Conservation (phyloP, 2,329 filamentous ascomycete species). For the Aspergillus neotritici region DNA sequence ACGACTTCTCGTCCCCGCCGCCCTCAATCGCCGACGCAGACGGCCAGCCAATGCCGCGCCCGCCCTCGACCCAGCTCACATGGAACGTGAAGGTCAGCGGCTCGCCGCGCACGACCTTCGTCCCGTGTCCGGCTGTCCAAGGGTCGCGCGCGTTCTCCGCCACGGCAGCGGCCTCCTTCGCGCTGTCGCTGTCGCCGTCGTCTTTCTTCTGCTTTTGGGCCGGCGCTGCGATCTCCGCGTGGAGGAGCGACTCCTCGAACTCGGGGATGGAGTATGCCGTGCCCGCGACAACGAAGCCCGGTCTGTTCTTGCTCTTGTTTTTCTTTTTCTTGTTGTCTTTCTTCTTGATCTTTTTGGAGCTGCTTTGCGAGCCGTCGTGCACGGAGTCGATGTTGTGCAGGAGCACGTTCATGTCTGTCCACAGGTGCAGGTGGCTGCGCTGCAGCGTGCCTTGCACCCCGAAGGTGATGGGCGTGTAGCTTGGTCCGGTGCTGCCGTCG, state of each 20-base stretch:
- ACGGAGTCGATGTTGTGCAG: slow-evolving; percentile 53
- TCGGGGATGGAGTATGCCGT: slow-evolving; percentile 80
- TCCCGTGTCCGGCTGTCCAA: slow-evolving; percentile 46
- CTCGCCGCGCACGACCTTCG: slow-evolving; percentile 79
- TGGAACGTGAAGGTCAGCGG: slow-evolving; percentile 71
- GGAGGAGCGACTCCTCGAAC: slow-evolving; percentile 46
- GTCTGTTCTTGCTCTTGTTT: slow-evolving; percentile 28
- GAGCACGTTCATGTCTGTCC: slow-evolving; percentile 82
- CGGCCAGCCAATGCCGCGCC: slow-evolving; percentile 33
- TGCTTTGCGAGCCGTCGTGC: too few relatives aligned
- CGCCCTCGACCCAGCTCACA: slow-evolving; percentile 63
- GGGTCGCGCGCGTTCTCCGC: slow-evolving; percentile 41
- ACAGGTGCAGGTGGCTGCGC: slow-evolving; percentile 81
- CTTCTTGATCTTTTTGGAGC: slow-evolving; percentile 11
- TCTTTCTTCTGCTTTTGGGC: slow-evolving; percentile 1
- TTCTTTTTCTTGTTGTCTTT: slow-evolving; percentile 53
- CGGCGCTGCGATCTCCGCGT: slow-evolving; percentile 3
- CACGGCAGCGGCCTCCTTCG: slow-evolving; percentile 42
- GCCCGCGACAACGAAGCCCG: slow-evolving; percentile 78
- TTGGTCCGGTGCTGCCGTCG: slow-evolving; percentile 25
- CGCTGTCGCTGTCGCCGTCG: slow-evolving; percentile 12
- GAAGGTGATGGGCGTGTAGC: slow-evolving; percentile 72
- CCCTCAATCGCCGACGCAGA: slow-evolving; percentile 6
- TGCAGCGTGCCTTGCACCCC: slow-evolving; percentile 86
- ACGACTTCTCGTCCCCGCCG: slow-evolving; percentile 6